phyloP scores from a whole-genome alignment of 2,329 filamentous ascomycete species.

The Myriosclerotinia curreyana region DNA sequence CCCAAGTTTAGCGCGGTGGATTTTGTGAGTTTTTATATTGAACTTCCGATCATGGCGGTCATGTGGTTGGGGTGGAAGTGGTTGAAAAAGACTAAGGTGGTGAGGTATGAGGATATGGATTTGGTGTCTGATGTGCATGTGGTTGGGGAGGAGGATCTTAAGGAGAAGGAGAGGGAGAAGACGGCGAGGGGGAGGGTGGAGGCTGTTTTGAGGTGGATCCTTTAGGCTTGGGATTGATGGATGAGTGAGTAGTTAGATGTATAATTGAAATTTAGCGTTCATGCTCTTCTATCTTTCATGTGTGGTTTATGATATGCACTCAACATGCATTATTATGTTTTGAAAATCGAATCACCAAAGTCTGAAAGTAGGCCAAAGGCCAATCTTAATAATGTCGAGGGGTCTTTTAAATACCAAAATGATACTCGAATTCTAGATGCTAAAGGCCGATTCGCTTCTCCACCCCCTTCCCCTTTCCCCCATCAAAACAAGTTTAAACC shows the following conservation, averaged over 20 bases:
- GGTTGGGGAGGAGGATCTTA: constrained; percentile 35
- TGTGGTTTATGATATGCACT: too few relatives aligned
- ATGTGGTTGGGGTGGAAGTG: constrained; percentile 56
- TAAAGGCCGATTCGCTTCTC: too few relatives aligned
- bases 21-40: constrained; percentile 63
- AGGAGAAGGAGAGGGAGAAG: constrained; percentile 30
- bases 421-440: too few relatives aligned
- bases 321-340: too few relatives aligned
- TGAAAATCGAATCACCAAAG: too few relatives aligned
- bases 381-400: too few relatives aligned
- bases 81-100: constrained; percentile 47
- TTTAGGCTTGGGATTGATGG: constrained; percentile 23
- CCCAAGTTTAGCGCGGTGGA: constrained; percentile 55
- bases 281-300: neutral
- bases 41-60: constrained; percentile 57
- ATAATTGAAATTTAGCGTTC: too few relatives aligned
- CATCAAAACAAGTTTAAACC: too few relatives aligned
- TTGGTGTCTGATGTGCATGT: constrained; percentile 48
- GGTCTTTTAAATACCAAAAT: too few relatives aligned
- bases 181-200: constrained; percentile 34
- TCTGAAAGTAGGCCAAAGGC: too few relatives aligned
- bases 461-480: too few relatives aligned
- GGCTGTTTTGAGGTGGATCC: constrained; percentile 36
- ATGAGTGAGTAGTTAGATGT: too few relatives aligned
- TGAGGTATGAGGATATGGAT: constrained; percentile 49